phyloP scores from a whole-genome alignment of 148 eudicot species.

The Vaccinium corymbosum region DNA sequence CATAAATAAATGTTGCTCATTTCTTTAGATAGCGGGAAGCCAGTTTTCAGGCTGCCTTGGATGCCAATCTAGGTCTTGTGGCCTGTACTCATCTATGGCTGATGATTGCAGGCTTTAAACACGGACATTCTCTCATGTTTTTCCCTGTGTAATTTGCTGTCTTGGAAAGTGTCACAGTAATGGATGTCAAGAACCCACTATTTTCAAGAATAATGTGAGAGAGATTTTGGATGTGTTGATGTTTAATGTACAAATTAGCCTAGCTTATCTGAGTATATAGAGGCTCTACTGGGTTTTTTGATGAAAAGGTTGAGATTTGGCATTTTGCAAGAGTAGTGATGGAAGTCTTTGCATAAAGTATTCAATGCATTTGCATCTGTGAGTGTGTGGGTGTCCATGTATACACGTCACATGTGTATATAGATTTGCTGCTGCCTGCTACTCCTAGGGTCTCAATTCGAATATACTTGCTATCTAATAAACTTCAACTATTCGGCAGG shows the following conservation, averaged over 20 bases:
- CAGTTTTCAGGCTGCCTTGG: neutral
- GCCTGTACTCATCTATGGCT: neutral
- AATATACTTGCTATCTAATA: neutral
- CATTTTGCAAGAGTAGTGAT: neutral
- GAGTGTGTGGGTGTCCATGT: neutral
- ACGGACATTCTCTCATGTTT: neutral
- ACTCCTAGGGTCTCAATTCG: neutral
- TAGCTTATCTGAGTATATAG: neutral
- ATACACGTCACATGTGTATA: neutral
- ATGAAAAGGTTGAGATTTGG: neutral
- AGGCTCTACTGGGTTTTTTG: neutral
- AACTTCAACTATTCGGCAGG: neutral
- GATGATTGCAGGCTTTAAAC: neutral
- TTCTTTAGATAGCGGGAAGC: neutral
- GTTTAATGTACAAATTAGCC: neutral
- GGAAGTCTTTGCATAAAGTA: neutral
- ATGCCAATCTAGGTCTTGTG: neutral
- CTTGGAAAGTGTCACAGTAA: neutral
- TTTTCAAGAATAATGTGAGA: neutral
- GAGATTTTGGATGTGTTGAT: neutral
- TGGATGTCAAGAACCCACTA: neutral
- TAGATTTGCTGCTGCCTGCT: neutral
- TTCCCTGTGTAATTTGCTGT: neutral
- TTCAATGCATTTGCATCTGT: neutral
- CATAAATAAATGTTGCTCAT: neutral